Conservation (phyloP, 2,329 filamentous ascomycete genomes). For the Penicillium sp. region DNA sequence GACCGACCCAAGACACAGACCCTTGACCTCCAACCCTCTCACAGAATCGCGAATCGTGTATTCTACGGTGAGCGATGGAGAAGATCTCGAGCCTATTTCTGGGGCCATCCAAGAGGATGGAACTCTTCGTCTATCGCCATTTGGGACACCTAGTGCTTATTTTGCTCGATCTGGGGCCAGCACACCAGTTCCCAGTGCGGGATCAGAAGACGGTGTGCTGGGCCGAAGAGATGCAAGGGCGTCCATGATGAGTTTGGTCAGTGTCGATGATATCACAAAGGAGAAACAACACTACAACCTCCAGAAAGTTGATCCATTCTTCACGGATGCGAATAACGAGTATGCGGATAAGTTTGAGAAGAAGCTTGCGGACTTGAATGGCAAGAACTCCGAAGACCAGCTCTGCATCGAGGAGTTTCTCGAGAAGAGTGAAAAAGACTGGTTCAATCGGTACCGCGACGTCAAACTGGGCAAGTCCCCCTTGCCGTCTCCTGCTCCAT, state of each 20-base stretch:
- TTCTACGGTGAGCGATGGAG: slow-evolving; percentile 4
- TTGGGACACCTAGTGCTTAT: slow-evolving; percentile 6
- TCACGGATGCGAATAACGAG: slow-evolving; percentile 62
- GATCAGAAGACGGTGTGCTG: neutral
- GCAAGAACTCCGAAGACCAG: slow-evolving; percentile 56
- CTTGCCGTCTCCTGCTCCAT: slow-evolving; percentile 30
- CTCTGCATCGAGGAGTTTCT: slow-evolving; percentile 66
- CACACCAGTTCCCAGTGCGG: neutral
- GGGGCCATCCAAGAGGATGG: neutral
- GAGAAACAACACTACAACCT: slow-evolving; percentile 60
- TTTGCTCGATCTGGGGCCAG: slow-evolving; percentile 8
- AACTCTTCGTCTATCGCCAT: slow-evolving; percentile 1
- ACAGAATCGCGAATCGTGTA: slow-evolving; percentile 5
- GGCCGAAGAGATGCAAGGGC: slow-evolving; percentile 38
- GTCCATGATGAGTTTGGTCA: slow-evolving; percentile 49
- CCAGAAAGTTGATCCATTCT: slow-evolving; percentile 66
- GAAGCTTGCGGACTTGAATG: slow-evolving; percentile 54
- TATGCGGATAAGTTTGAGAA: slow-evolving; percentile 60
- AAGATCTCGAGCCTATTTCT: neutral
- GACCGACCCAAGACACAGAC: neutral
- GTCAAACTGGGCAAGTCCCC: slow-evolving; percentile 55
- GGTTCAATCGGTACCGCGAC: slow-evolving; percentile 59
- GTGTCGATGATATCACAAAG: slow-evolving; percentile 52
- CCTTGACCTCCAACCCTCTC: neutral
- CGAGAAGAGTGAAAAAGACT: slow-evolving; percentile 64